phyloP scores from a whole-genome alignment of 2,329 filamentous ascomycete genomes.

The Domatiomyces globalis region DNA sequence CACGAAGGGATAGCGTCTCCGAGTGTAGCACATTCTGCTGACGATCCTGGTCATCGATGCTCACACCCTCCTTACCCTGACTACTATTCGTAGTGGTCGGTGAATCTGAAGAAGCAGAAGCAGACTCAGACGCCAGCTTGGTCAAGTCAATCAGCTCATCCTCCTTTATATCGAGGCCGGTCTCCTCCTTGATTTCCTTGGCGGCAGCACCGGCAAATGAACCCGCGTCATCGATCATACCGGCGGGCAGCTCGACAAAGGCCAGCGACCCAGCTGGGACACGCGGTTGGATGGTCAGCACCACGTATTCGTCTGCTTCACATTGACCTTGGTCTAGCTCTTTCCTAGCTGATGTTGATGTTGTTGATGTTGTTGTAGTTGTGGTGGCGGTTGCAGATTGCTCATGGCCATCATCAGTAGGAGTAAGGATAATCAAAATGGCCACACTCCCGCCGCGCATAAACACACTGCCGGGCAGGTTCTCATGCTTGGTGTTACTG shows the following conservation, averaged over 20 bases:
- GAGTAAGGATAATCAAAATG: constrained; percentile 43
- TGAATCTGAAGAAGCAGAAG: background rate
- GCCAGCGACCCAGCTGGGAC: constrained; percentile 41
- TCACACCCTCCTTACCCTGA: constrained; percentile 4
- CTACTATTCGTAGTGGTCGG: constrained; percentile 1
- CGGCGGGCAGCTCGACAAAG: constrained; percentile 44
- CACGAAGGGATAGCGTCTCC: constrained; percentile 24
- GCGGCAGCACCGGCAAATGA: constrained; percentile 42
- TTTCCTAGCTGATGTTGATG: too few species aligned
- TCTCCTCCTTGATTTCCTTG: constrained; percentile 45
- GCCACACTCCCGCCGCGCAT: constrained; percentile 44
- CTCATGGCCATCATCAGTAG: constrained; percentile 15
- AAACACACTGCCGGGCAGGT: constrained; percentile 43
- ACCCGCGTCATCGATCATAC: constrained; percentile 43
- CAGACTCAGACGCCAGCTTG: constrained; percentile 21
- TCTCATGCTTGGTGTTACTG: constrained; percentile 37
- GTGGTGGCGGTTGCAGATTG: constrained; percentile 10
- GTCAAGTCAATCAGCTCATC: constrained; percentile 42
- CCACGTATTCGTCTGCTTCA: constrained; percentile 32
- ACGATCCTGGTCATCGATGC: constrained; percentile 20
- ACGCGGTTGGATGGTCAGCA: constrained; percentile 44
- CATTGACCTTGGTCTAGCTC: constrained; percentile 11
- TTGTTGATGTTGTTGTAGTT: constrained; percentile 18
- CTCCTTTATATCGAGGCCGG: constrained; percentile 36
- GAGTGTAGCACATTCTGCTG: background rate